A percentile compares a stretch with the other conserved stretches of the same genome.
phyloP scores from a whole-genome alignment of 495 filamentous ascomycete genomes.

The Aspergillus ostianus region DNA sequence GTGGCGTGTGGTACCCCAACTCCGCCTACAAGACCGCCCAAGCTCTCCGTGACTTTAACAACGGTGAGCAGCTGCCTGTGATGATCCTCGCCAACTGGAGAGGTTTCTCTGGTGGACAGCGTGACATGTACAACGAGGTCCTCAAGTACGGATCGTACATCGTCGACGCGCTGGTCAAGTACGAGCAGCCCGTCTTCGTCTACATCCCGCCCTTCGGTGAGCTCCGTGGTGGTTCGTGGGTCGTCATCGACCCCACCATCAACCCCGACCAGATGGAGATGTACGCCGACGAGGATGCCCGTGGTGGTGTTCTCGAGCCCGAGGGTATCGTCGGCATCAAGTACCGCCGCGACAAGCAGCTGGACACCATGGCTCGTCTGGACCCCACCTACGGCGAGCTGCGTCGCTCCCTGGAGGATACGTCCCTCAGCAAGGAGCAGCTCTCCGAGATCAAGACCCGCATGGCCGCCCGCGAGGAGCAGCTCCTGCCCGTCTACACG shows the following conservation, averaged over 20 bases:
- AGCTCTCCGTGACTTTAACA: constrained; percentile 98
- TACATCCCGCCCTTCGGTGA: constrained; percentile 98
- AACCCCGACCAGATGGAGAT: constrained; percentile 97
- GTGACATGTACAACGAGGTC: constrained; percentile 99
- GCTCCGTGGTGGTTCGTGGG: constrained; percentile 98
- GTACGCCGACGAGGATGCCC: constrained; percentile 96
- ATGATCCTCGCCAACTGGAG: constrained; percentile 99
- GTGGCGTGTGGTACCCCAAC: constrained; percentile 99
- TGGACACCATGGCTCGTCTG: constrained; percentile 95
- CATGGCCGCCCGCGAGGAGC: constrained; percentile 84
- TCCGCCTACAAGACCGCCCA: constrained; percentile 99
- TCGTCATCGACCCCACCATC: constrained; percentile 97
- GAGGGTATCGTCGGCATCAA: constrained; percentile 99
- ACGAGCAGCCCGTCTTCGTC: constrained; percentile 96
- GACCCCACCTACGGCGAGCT: constrained; percentile 80
- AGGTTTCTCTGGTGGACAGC: constrained; percentile 98
- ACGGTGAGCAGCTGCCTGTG: constrained; percentile 94
- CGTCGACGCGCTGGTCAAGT: constrained; percentile 96
- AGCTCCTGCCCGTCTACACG: constrained; percentile 85
- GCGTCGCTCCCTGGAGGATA: constrained; percentile 70
- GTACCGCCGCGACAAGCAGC: constrained; percentile 94
- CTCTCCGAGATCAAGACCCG: constrained; percentile 74
- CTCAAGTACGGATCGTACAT: constrained; percentile 99
- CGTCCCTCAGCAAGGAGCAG: constrained; percentile 67
- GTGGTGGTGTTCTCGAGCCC: constrained; percentile 95